These are phyloP conservation scores for Hymenochaete sp. DNA, from an alignment of 1,284 basidiomycete species.

Conservation along the genomic window DNA sequence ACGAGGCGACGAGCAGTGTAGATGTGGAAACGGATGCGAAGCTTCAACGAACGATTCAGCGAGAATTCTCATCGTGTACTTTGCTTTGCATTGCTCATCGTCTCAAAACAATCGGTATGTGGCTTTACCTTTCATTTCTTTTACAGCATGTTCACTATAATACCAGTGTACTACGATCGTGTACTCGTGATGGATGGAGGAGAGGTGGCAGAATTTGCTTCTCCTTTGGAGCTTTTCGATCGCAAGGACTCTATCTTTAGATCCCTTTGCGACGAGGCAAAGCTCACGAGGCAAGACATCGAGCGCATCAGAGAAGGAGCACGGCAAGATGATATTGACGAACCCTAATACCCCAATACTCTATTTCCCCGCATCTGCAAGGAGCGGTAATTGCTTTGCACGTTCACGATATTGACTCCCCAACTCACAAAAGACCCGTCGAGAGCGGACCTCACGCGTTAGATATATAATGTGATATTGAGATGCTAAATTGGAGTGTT, in stretches of 20 bases:
- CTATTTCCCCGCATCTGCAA: too few relatives aligned
- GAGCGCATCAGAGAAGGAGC: slow-evolving; percentile 27
- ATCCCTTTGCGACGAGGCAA: slow-evolving; percentile 67
- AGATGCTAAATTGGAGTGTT: too few relatives aligned
- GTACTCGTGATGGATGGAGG: slow-evolving; percentile 72
- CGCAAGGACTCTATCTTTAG: slow-evolving; percentile 64
- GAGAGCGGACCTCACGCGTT: too few relatives aligned
- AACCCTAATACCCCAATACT: too few relatives aligned
- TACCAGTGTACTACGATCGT: slow-evolving; percentile 60
- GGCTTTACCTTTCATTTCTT: neutral
- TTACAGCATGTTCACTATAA: slow-evolving; percentile 1
- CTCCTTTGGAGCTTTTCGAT: slow-evolving; percentile 68
- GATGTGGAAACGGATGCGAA: slow-evolving; percentile 86
- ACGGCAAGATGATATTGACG: too few relatives aligned
- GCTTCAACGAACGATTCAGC: slow-evolving; percentile 66
- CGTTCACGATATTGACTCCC: too few relatives aligned
- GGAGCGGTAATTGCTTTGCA: too few relatives aligned
- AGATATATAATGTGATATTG: too few relatives aligned
- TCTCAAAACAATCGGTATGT: slow-evolving; percentile 62
- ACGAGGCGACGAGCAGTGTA: slow-evolving; percentile 83
- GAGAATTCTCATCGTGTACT: slow-evolving; percentile 55
- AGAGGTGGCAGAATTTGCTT: slow-evolving; percentile 65
- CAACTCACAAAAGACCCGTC: too few relatives aligned
- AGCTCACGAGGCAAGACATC: slow-evolving; percentile 49
- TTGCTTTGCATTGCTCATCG: slow-evolving; percentile 72